A percentile compares a stretch with the other conserved stretches of the same genome.
Evolutionary conservation across 371 early-diverging fungal species (phyloP).

Genomic region (Astathelohania contejeani): DNA sequence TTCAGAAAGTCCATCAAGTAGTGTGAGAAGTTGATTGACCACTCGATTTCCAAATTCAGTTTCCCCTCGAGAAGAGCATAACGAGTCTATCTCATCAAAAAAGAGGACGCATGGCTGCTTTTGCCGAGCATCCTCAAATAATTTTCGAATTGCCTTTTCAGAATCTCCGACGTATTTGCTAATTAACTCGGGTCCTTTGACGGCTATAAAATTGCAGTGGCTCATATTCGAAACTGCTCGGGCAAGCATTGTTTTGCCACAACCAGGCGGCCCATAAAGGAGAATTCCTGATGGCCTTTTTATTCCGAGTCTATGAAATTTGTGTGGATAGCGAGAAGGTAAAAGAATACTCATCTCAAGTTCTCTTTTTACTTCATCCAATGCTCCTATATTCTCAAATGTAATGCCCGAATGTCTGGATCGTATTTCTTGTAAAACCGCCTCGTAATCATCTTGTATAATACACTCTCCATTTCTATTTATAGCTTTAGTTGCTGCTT

Average conservation of each 20-base stretch:
- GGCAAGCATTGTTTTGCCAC: constrained; percentile 94
- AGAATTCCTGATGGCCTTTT: constrained; percentile 77
- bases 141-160: constrained; percentile 83
- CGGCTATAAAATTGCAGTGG: constrained; percentile 83
- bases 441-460: constrained; percentile 11
- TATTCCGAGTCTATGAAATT: constrained; percentile 75
- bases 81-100: constrained; percentile 98
- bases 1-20: constrained; percentile 81
- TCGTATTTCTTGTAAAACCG: constrained; percentile 12
- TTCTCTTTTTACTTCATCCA: constrained; percentile 46
- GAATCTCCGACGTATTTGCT: constrained; percentile 99
- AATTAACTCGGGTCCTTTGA: constrained; percentile 92
- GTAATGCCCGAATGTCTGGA: too few relatives aligned
- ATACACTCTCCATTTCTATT: constrained; percentile 2
- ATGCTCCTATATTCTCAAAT: constrained; percentile 50
- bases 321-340: constrained; percentile 71
- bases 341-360: constrained; percentile 81
- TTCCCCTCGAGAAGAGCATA: constrained; percentile 59
- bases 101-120: constrained; percentile 58
- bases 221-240: constrained; percentile 81
- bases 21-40: constrained; percentile 88
- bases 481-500: constrained; percentile 37
- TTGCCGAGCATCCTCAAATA: constrained; percentile 83
- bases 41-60: constrained; percentile 62
- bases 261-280: constrained; percentile 96